Evolutionary conservation across 208 protist species (phyloP), one percentile per base, ranked within the genome.

Genomic region (Porcisia deanei): DNA sequence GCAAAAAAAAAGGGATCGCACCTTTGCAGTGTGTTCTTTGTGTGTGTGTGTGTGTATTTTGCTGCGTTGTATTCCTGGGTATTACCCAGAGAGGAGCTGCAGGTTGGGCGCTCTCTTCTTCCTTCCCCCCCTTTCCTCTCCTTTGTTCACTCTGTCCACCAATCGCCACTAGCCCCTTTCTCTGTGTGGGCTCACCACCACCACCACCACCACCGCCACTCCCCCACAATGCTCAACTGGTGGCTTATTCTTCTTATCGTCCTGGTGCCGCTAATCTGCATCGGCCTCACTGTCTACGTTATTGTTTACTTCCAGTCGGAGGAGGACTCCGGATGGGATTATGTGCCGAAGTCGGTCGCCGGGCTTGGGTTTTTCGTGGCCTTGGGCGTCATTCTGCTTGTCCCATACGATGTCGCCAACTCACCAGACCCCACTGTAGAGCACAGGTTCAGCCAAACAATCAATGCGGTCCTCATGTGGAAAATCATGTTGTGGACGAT

Each of bases 401-500:
- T 99, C 10, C 97, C 97, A 2, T 96, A 96, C 61, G 96, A 98
- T 73, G 96, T 98, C 7, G 97, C 96, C 25, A 97, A 98, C 76
- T 77, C 84, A 10, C 75, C 84, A 39, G 90, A 96, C 67, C 92
- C 91, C 16, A 90, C 88, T 1, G 74, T 91, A 1, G 47, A 52
- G 60, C 80, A 86, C 68, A 83, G 79, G 64, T 93, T 86, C 66
- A 76, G 68, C 12, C 86, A 91, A 37, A 93, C 92, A 4, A 76
- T 99, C 2, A 90, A 97, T 52, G 92, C 96, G 53, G 64, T 87
- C 49, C 76, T 94, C 20, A 89, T 98, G 82, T 98, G 96, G 95
- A 60, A 97, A 59, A 88, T 98, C 59, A 82, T 97, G 53, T 75
- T 98, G 66, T 96, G 97, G 85, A 49, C 79, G 7, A 85, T 97